These are phyloP conservation scores for Penicillium canariense DNA, from an alignment of 495 filamentous ascomycete genomes.

Conservation along the genomic window DNA sequence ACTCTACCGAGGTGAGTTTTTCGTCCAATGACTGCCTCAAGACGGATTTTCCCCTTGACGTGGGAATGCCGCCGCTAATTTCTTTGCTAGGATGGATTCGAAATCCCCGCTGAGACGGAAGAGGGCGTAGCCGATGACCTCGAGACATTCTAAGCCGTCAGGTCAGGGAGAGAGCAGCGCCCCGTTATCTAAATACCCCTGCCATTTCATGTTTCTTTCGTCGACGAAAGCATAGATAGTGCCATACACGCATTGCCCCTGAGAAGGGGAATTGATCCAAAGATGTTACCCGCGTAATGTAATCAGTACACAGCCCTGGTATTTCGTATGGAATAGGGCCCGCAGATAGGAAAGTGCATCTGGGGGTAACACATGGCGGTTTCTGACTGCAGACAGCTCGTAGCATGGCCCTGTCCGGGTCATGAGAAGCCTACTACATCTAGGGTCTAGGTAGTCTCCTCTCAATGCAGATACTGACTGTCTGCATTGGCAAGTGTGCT, in stretches of 20 bases:
- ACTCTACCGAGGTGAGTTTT: constrained; percentile 80
- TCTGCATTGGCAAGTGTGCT: too few species aligned
- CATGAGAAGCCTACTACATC: too few species aligned
- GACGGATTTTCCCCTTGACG: too few species aligned
- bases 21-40: neutral
- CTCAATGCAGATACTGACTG: too few species aligned
- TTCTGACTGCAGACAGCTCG: neutral
- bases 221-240: constrained; percentile 24
- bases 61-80: neutral
- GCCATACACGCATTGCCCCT: constrained; percentile 11
- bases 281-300: constrained; percentile 1
- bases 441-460: too few species aligned
- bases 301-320: neutral
- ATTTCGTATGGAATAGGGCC: neutral
- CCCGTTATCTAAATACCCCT: constrained; percentile 28
- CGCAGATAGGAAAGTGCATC: neutral
- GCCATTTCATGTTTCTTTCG: constrained; percentile 10
- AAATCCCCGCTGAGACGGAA: constrained; percentile 46
- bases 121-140: constrained; percentile 40
- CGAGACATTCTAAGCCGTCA: constrained; percentile 47
- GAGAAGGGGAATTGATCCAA: neutral
- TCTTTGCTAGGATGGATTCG: constrained; percentile 48
- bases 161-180: constrained; percentile 10
- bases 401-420: too few species aligned
- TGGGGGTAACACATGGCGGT: neutral